Conservation (phyloP, 2,329 filamentous ascomycete genomes). For the Ophiostoma himal-ulmi region DNA sequence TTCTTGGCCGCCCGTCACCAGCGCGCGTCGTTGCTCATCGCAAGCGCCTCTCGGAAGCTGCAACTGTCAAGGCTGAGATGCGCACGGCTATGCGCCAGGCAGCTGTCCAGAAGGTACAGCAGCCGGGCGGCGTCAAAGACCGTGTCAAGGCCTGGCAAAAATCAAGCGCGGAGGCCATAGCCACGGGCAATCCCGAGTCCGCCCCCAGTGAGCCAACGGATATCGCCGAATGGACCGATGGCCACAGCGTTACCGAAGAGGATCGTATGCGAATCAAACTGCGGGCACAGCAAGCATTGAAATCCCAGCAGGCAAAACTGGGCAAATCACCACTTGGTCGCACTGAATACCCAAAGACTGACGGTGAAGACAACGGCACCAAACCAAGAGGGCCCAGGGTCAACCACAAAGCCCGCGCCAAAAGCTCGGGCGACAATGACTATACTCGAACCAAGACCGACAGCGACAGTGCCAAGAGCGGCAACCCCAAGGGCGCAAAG, state of each 20-base stretch:
- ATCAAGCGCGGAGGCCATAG: constrained; percentile 62
- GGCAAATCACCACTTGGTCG: neutral
- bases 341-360: constrained; percentile 13
- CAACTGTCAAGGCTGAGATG: constrained; percentile 50
- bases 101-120: constrained; percentile 53
- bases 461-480: constrained; percentile 22
- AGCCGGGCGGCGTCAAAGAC: constrained; percentile 64
- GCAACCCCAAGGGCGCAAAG: neutral
- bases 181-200: constrained; percentile 45
- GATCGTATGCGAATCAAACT: constrained; percentile 49
- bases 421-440: constrained; percentile 27
- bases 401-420: neutral
- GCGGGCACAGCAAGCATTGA: constrained; percentile 41
- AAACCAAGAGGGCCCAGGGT: neutral
- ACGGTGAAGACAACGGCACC: constrained; percentile 31
- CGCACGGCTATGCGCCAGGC: constrained; percentile 53
- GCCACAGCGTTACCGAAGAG: constrained; percentile 56
- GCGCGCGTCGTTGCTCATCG: constrained; percentile 48
- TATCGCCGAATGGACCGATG: constrained; percentile 54
- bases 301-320: constrained; percentile 25
- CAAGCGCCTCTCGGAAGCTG: constrained; percentile 49
- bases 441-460: constrained; percentile 7
- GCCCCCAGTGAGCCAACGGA: constrained; percentile 55
- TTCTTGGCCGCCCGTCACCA: constrained; percentile 51
- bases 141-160: constrained; percentile 83